Conservation (phyloP, 768 basidiomycete species). For the Phylloporus sp. region DNA sequence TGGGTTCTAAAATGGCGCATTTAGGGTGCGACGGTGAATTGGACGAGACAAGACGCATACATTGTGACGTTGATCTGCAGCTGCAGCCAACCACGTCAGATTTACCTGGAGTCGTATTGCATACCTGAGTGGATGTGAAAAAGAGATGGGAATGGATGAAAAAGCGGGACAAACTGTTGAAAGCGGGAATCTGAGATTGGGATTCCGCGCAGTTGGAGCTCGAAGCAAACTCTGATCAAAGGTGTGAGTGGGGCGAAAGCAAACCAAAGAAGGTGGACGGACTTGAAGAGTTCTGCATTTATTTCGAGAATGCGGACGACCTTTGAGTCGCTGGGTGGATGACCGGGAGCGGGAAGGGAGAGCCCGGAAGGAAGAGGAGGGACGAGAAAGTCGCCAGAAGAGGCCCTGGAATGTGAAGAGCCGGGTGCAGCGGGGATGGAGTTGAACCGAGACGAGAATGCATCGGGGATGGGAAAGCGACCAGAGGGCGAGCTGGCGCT, state of each 20-base stretch:
- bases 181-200: conserved; percentile 44
- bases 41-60: conserved; percentile 32
- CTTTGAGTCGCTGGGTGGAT: conserved; percentile 33
- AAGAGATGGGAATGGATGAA: not conserved
- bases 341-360: conserved; percentile 5
- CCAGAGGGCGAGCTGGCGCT: conserved; percentile 19
- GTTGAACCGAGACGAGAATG: conserved; percentile 19
- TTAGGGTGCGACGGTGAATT: conserved; percentile 5
- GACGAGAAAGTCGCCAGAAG: conserved; percentile 25
- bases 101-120: conserved; percentile 61
- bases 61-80: conserved; percentile 53
- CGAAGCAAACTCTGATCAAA: conserved; percentile 49
- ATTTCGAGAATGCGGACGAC: conserved; percentile 59
- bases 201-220: conserved; percentile 53
- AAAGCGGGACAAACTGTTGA: conserved; percentile 45
- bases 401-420: conserved; percentile 27
- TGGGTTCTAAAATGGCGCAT: conserved; percentile 22
- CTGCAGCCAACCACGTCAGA: conserved; percentile 63
- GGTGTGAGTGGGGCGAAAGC: conserved; percentile 1
- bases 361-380: conserved; percentile 28
- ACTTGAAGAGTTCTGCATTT: conserved; percentile 69
- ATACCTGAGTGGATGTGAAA: conserved; percentile 42
- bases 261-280: conserved; percentile 14
- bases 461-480: conserved; percentile 19
- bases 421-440: conserved; percentile 14